Evolutionary conservation across 495 filamentous ascomycete species (phyloP), one percentile per base, ranked within the genome.

Genomic region (Penicillium robsamsonii): DNA sequence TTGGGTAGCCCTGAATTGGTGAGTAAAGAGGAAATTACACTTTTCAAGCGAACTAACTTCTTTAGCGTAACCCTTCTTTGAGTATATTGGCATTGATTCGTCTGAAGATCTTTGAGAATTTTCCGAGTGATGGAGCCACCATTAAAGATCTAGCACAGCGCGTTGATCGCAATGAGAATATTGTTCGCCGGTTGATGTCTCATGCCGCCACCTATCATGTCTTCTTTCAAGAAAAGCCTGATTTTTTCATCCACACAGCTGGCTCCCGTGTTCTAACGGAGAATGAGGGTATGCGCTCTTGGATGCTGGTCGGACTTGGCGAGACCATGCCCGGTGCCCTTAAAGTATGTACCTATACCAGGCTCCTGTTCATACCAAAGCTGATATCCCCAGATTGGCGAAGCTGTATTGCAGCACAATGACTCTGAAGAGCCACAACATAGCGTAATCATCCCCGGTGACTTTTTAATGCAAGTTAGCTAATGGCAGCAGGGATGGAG

Each of bases 241-340:
- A 50, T 25, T 54, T 62, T 12, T 53, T 57, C 20, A 44, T 55
- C 8, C 60, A 62, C 33, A 62, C 56, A 15, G 56, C 56, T 15
- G 69, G 69, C 0, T 79, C 75, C 4, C 68, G 67, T 17, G 56
- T 74, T 15, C 69, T 83, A 2, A 68, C 70, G 29, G 69, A 75
- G 54, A 76, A 80, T 48, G 52, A 58, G 17, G 60, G 67, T 35
- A 72, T 83, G 53, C 68, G 76, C 31, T 66, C 74, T 46, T 82
- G 78, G 79, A 55, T 82, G 27, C 72, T 73, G 12, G 76, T 81
- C 63, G 78, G 78, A 58, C 58, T 67, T 15, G 79, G 80, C 41
- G 78, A 80, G 41, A 45, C 31, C n/a, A 44, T 49, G 30, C 60
- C 60, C 24, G 35, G 45, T 33, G 30, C 54, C 12, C 35, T 51